A percentile compares a stretch with the other conserved stretches of the same genome.
Conservation (phyloP, 176 grass and related monocot species). For the Bromus sterilis region DNA sequence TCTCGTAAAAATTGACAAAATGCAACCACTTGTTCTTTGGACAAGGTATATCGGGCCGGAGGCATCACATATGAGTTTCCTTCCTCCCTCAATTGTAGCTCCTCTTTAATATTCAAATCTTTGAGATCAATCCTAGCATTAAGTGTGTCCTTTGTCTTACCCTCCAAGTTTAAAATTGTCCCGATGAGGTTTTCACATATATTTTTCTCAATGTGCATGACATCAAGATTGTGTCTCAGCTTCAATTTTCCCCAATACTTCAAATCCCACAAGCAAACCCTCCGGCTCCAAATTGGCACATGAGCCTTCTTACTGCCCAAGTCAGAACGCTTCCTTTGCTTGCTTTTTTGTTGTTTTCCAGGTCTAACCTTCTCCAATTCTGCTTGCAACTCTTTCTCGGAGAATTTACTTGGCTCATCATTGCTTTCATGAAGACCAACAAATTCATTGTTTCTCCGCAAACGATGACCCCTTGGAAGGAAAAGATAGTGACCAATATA, state of each 20-base stretch:
- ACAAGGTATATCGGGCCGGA: background rate
- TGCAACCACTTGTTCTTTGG: background rate
- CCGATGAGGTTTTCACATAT: background rate
- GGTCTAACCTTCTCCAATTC: background rate
- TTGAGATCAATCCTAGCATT: constrained; percentile 13
- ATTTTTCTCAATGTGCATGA: constrained; percentile 28
- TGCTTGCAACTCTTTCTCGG: background rate
- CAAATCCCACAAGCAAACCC: background rate
- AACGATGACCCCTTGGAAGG: background rate
- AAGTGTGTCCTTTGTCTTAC: constrained; percentile 14
- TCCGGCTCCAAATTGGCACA: background rate
- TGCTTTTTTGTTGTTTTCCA: background rate
- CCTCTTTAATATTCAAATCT: constrained; percentile 7
- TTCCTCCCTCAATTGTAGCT: background rate
- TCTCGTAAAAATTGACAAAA: background rate
- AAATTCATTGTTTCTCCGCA: background rate
- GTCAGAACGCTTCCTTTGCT: background rate
- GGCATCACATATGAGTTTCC: background rate
- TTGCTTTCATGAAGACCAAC: background rate
- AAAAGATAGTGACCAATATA: constrained; percentile 20
- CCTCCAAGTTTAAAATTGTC: background rate
- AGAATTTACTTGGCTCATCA: background rate
- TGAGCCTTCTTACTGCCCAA: background rate
- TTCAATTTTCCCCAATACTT: background rate
- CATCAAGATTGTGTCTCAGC: constrained; percentile 19